Evolutionary conservation across 2,329 filamentous ascomycete species (phyloP).

Genomic region (Penicillium oxalicum): DNA sequence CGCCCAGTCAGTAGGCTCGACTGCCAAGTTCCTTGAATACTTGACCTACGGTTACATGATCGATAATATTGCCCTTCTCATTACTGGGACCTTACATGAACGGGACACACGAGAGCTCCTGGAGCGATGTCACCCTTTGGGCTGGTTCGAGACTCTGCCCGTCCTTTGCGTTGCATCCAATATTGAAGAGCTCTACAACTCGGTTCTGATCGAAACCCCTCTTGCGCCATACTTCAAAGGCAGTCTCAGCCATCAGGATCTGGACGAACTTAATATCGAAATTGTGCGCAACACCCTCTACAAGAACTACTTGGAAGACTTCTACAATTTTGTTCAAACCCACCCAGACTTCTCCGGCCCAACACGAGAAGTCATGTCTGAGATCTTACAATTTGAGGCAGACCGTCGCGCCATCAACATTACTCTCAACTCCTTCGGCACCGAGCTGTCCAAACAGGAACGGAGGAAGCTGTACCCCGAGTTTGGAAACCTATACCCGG

Average conservation of each 20-base stretch:
- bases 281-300: slow-evolving; percentile 98
- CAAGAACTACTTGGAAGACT: slow-evolving; percentile 99
- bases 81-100: slow-evolving; percentile 95
- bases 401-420: slow-evolving; percentile 98
- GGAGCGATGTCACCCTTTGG: slow-evolving; percentile 91
- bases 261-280: slow-evolving; percentile 98
- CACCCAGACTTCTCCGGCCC: slow-evolving; percentile 80
- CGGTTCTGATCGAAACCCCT: slow-evolving; percentile 91
- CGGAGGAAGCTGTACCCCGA: slow-evolving; percentile 92
- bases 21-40: slow-evolving; percentile 95
- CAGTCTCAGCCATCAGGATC: slow-evolving; percentile 87
- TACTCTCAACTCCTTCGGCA: slow-evolving; percentile 96
- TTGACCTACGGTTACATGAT: slow-evolving; percentile 99
- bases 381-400: slow-evolving; percentile 94
- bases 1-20: slow-evolving; percentile 83
- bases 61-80: slow-evolving; percentile 95
- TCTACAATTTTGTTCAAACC: slow-evolving; percentile 88
- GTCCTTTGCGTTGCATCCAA: slow-evolving; percentile 97
- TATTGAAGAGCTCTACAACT: slow-evolving; percentile 98
- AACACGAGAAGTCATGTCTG: slow-evolving; percentile 89
- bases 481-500: slow-evolving; percentile 86
- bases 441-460: slow-evolving; percentile 87
- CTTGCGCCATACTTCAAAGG: slow-evolving; percentile 97
- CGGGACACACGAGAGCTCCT: slow-evolving; percentile 91
- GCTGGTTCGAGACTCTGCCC: slow-evolving; percentile 99